phyloP scores from a whole-genome alignment of 495 filamentous ascomycete genomes.

The Podospora bellae-mahoneyi region DNA sequence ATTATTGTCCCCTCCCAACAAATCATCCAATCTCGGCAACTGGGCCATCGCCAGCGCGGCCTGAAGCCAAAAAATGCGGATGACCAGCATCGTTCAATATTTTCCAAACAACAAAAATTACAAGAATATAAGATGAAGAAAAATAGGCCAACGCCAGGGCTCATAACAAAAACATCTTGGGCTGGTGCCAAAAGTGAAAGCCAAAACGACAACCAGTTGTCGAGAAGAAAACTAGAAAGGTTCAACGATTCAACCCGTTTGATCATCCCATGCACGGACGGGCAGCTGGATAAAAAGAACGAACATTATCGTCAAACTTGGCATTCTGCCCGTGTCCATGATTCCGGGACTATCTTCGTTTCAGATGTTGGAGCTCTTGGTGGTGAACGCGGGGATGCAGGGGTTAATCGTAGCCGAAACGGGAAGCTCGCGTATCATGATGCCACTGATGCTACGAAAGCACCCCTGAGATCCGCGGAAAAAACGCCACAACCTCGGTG shows the following conservation, averaged over 20 bases:
- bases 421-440: background rate
- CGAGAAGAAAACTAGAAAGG: background rate
- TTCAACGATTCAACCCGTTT: background rate
- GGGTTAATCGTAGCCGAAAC: background rate
- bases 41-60: constrained; percentile 29
- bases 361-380: background rate
- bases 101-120: constrained; percentile 13
- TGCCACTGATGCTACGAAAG: background rate
- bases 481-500: background rate
- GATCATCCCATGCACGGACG: background rate
- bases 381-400: background rate
- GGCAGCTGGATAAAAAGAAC: background rate
- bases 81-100: constrained; percentile 31
- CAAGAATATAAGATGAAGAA: constrained; percentile 9
- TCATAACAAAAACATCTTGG: background rate
- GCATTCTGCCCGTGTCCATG: background rate
- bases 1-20: constrained; percentile 15
- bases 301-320: background rate
- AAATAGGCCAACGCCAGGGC: constrained; percentile 13
- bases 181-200: background rate
- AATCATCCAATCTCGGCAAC: constrained; percentile 15
- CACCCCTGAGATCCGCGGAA: background rate
- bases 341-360: background rate
- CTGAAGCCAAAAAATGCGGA: constrained; percentile 30
- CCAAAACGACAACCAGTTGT: background rate